A percentile compares a stretch with the other conserved stretches of the same genome.
Conservation (phyloP, 495 filamentous ascomycete genomes). For the Aspergillus haitiensis region DNA sequence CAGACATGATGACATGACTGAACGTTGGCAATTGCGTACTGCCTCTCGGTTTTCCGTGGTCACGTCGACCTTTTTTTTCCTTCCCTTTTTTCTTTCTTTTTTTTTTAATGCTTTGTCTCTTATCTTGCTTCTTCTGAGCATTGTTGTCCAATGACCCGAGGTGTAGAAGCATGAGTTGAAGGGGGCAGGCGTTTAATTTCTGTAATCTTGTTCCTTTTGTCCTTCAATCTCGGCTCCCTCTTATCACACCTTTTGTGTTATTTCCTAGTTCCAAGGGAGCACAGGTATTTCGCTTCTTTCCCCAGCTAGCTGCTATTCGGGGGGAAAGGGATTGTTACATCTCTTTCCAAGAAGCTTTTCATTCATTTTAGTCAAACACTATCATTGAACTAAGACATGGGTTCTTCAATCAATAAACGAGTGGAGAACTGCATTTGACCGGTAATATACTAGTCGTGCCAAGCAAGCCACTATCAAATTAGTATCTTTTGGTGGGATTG, state of each 20-base stretch:
- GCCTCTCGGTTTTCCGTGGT: conserved; percentile 1
- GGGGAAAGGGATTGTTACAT: neutral
- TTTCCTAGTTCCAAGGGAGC: conserved; percentile 7
- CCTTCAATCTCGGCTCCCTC: conserved; percentile 14
- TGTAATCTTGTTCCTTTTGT: conserved; percentile 24
- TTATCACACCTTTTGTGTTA: conserved; percentile 9
- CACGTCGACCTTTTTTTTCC: neutral
- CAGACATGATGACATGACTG: conserved; percentile 23
- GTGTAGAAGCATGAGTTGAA: conserved; percentile 36
- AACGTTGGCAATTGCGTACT: neutral
- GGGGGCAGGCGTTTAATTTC: conserved; percentile 25
- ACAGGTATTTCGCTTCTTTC: conserved; percentile 2
- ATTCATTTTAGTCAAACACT: conserved; percentile 13
- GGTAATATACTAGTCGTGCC: neutral
- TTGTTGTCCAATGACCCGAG: conserved; percentile 22
- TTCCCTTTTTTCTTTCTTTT: neutral
- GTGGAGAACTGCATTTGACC: neutral
- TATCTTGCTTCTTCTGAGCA: conserved; percentile 20
- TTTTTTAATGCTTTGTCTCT: conserved; percentile 12
- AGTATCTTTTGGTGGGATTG: too few species aligned
- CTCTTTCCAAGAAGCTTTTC: conserved; percentile 2
- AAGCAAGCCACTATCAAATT: neutral
- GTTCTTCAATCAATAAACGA: conserved; percentile 2
- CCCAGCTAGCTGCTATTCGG: neutral
- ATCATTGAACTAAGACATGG: conserved; percentile 1